These are phyloP conservation scores for Aspergillus phoenicis DNA, from an alignment of 2,329 filamentous ascomycete genomes.

Conservation along the genomic window DNA sequence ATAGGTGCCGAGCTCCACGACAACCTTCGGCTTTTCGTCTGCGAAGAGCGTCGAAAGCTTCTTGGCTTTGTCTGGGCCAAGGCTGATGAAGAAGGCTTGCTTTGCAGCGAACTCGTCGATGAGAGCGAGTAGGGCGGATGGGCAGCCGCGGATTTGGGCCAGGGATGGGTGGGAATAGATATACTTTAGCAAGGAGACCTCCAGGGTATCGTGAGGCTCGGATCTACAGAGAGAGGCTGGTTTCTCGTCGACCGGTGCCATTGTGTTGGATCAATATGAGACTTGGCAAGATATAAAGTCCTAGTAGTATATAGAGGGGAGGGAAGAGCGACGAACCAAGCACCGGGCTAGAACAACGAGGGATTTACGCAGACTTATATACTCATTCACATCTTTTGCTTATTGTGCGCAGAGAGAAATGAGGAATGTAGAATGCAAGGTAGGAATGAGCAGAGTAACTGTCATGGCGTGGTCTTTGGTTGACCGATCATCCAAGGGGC, in stretches of 20 bases:
- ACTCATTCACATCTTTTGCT: background rate
- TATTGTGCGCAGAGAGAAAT: background rate
- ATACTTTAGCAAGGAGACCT: background rate
- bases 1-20: constrained; percentile 81
- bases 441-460: background rate
- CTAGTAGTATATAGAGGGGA: background rate
- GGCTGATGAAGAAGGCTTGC: constrained; percentile 76
- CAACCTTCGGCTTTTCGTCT: constrained; percentile 65
- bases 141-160: background rate
- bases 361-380: background rate
- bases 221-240: background rate
- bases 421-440: background rate
- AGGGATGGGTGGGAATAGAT: constrained; percentile 5
- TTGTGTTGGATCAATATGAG: background rate
- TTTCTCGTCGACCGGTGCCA: background rate
- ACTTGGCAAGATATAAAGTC: background rate
- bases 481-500: background rate
- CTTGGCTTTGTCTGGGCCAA: constrained; percentile 72
- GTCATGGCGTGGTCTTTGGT: background rate
- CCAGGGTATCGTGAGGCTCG: constrained; percentile 1
- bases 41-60: constrained; percentile 70
- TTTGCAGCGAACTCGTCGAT: constrained; percentile 69
- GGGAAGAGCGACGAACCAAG: background rate
- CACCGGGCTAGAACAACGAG: background rate
- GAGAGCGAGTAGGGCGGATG: constrained; percentile 56